phyloP scores from a whole-genome alignment of 805 yeast genomes.

The Hanseniaspora lindneri region DNA sequence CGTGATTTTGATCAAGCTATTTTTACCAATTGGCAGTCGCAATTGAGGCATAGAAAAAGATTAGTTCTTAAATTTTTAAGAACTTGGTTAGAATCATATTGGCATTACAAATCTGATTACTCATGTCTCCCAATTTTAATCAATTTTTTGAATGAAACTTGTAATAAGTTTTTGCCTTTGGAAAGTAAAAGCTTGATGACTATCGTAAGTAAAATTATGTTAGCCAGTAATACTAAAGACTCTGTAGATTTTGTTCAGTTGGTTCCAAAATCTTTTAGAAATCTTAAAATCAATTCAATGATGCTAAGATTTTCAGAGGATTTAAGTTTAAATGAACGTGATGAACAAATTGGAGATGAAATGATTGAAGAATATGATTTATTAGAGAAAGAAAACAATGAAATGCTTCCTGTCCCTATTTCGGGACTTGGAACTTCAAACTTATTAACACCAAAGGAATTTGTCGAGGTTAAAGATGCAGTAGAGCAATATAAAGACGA shows the following conservation, averaged over 20 bases:
- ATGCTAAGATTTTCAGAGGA: slow-evolving; percentile 11
- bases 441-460: slow-evolving; percentile 29
- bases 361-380: slow-evolving; percentile 49
- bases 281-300: slow-evolving; percentile 3
- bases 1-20: slow-evolving; percentile 17
- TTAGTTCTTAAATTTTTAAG: slow-evolving; percentile 58
- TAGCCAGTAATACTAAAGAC: slow-evolving; percentile 24
- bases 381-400: slow-evolving; percentile 33
- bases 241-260: slow-evolving; percentile 16
- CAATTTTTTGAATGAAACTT: slow-evolving; percentile 69
- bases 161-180: slow-evolving; percentile 48
- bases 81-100: slow-evolving; percentile 82
- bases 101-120: slow-evolving; percentile 58
- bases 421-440: slow-evolving; percentile 30
- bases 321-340: neutral
- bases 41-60: slow-evolving; percentile 49
- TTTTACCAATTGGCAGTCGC: slow-evolving; percentile 27
- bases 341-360: slow-evolving; percentile 29
- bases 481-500: slow-evolving; percentile 41
- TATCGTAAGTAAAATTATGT: slow-evolving; percentile 47
- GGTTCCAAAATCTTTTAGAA: slow-evolving; percentile 17
- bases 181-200: slow-evolving; percentile 54
- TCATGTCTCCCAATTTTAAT: slow-evolving; percentile 53
- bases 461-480: slow-evolving; percentile 34
- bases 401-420: slow-evolving; percentile 28